Evolutionary conservation across 2,329 filamentous ascomycete species (phyloP), one percentile per base, ranked within the genome.

Genomic region (Xylaria sp.): DNA sequence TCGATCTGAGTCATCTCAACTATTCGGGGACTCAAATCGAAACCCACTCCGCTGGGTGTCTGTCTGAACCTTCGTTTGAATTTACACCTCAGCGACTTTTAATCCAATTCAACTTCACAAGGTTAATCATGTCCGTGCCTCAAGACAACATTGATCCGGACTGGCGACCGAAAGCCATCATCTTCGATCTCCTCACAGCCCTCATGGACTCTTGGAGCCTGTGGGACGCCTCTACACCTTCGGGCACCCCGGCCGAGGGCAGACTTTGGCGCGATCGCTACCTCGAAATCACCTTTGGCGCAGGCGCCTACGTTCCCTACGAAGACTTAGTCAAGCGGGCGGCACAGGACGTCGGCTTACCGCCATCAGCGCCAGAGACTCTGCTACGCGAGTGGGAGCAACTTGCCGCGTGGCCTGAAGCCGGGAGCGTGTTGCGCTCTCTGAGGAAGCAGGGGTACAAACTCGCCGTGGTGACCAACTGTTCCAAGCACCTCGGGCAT

Each of bases 401-500:
- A 21, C 21, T 64, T 11, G 35, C 31, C 1, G 25, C 55, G 7
- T 64, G 62, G 62, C 59, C 58, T 21, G 62, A 64, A 29, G 31
- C n/a, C 3, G 35, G 54, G 17, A n/a, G 6, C 11, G 41, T 64
- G 13, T 25, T 64, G 2, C 33, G 7, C 4, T 47, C 49, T 2
- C 37, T 64, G 40, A 53, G 41, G 25, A 33, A 25, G 38, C 11
- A 15, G 9, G 62, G 59, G 4, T 64, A 62, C 15, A 59, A 56
- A 41, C 62, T 64, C 33, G 62, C 49, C 1, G 47, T 64, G 17
- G 59, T 64, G 23, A 64, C 62, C 8, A 64, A 64, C 37, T 64
- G 62, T 47, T 64, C 62, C 9, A 49, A 27, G 29, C 54, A 44
- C 25, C 59, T 64, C 6, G 62, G 62, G 10, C 49, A 59, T 17